These are phyloP conservation scores for Russula earlei DNA, from an alignment of 768 basidiomycete species.

Conservation along the genomic window DNA sequence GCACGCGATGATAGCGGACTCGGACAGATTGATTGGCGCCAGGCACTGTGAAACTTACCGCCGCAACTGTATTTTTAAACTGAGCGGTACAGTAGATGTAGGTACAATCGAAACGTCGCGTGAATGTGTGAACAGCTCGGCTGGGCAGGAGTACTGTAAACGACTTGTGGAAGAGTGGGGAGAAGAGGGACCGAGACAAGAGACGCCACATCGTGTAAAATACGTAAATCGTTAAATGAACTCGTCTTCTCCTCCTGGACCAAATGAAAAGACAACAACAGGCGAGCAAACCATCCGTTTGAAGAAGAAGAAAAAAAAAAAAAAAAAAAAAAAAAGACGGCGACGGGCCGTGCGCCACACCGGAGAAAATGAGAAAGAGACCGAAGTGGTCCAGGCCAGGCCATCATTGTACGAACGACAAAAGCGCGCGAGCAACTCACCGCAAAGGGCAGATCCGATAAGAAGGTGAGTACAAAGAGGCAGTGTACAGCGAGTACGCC, in stretches of 20 bases:
- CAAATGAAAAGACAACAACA: too few species aligned
- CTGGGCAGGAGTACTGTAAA: too few species aligned
- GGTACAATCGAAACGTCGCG: too few species aligned
- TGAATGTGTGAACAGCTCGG: too few species aligned
- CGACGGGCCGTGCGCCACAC: constrained; percentile 8
- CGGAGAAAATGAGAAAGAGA: neutral
- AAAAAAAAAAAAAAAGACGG: too few species aligned
- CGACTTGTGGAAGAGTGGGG: too few species aligned
- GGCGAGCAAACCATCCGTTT: too few species aligned
- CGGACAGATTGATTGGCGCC: constrained; percentile 10
- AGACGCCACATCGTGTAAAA: neutral
- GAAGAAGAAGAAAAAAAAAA: too few species aligned
- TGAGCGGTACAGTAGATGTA: too few species aligned
- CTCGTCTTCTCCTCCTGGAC: neutral
- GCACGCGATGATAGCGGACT: constrained; percentile 17
- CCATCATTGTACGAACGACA: neutral
- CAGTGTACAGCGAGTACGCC: constrained; percentile 16
- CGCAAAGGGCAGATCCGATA: constrained; percentile 16
- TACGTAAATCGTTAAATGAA: neutral
- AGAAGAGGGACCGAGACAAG: neutral
- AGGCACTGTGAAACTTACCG: constrained; percentile 1
- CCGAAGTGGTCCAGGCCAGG: constrained; percentile 6
- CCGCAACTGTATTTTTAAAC: too few species aligned
- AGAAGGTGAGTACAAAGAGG: constrained; percentile 13
- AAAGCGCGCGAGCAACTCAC: neutral